Percentiles rank a stretch among this genome's conserved stretches.
Conservation (phyloP, 2,329 filamentous ascomycete genomes). For the Ilyonectria sp. region DNA sequence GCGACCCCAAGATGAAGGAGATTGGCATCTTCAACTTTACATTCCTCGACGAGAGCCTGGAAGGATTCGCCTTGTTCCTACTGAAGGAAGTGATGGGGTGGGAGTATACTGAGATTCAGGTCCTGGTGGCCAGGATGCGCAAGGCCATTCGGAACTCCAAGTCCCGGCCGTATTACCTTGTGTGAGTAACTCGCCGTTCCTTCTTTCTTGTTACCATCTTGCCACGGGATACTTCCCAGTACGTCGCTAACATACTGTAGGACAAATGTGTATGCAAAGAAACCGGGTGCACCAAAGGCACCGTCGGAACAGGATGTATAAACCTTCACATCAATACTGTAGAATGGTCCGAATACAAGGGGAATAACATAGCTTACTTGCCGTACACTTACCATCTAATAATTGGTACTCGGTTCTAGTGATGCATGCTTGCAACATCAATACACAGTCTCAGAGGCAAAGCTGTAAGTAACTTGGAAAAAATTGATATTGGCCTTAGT, state of each 20-base stretch:
- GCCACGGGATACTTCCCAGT: no score
- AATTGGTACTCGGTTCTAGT: no score
- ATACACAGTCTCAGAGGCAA: no score
- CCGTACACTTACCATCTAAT: no score
- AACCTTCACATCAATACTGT: no score
- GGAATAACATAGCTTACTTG: no score
- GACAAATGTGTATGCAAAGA: conserved; percentile 12
- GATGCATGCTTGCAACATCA: no score
- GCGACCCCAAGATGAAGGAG: conserved; percentile 36
- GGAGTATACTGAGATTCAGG: conserved; percentile 28
- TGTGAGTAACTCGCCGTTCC: not conserved
- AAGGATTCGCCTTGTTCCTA: conserved; percentile 34
- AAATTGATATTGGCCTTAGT: no score
- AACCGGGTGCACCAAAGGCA: not conserved
- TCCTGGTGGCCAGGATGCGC: conserved; percentile 35
- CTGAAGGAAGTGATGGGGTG: conserved; percentile 38
- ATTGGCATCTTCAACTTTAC: conserved; percentile 33
- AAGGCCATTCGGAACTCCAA: conserved; percentile 25
- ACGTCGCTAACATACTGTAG: not conserved
- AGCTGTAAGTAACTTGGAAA: no score
- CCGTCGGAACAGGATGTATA: no score
- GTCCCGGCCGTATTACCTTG: conserved; percentile 14
- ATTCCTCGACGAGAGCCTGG: conserved; percentile 37
- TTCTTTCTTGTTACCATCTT: not conserved
- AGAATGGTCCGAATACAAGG: no score